Evolutionary conservation across 805 yeast species (phyloP).

Genomic region (Suhomyces sp.): DNA sequence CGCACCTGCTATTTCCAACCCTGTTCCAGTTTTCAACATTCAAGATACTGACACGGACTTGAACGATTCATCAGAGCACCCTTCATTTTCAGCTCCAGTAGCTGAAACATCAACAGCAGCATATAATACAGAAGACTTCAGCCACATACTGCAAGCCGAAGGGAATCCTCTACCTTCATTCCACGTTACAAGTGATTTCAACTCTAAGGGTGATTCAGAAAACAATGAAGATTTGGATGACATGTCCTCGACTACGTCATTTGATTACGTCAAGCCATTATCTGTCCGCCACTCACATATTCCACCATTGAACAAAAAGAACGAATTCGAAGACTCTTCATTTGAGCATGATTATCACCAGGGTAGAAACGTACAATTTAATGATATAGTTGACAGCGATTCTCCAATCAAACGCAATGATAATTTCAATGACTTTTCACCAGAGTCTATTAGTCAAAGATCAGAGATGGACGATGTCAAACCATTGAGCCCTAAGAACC

Average conservation of each 20-base stretch:
- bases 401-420: neutral
- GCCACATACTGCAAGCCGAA: too few species aligned
- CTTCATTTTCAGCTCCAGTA: neutral
- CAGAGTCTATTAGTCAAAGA: neutral
- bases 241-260: constrained; percentile 12
- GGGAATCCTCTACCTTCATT: too few species aligned
- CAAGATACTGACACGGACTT: constrained; percentile 7
- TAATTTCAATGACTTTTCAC: constrained; percentile 3
- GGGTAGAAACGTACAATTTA: constrained; percentile 1
- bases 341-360: neutral
- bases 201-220: constrained; percentile 2
- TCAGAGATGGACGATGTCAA: constrained; percentile 14
- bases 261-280: constrained; percentile 22
- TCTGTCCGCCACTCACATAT: constrained; percentile 16
- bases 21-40: constrained; percentile 9
- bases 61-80: too few species aligned
- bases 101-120: too few species aligned
- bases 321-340: neutral
- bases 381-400: neutral
- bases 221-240: constrained; percentile 9
- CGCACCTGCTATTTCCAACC: constrained; percentile 1
- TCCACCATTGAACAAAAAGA: neutral
- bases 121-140: too few species aligned
- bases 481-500: constrained; percentile 37
- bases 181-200: too few species aligned